These are phyloP conservation scores for Plasmodium falciparum DNA, from an alignment of 169 alveolate genomes.

Conservation along the genomic window DNA sequence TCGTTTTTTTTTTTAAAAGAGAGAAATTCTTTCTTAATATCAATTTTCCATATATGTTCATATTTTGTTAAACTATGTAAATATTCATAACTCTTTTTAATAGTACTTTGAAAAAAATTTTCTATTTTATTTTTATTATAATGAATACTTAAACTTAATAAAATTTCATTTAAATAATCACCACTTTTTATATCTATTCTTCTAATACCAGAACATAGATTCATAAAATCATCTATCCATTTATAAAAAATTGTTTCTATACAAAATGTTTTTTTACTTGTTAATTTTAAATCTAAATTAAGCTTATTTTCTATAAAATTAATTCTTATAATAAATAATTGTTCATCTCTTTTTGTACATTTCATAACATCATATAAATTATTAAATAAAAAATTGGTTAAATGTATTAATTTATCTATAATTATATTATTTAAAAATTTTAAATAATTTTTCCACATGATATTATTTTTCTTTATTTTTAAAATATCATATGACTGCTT, in stretches of 20 bases:
- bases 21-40: conserved; percentile 40
- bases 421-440: conserved; percentile 90
- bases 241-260: conserved; percentile 49
- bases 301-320: conserved; percentile 34
- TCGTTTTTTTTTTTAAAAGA: conserved; percentile 52
- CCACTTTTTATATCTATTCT: conserved; percentile 71
- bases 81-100: conserved; percentile 38
- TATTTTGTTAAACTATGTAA: conserved; percentile 36
- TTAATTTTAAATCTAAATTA: conserved; percentile 52
- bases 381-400: conserved; percentile 26
- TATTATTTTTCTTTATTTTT: conserved; percentile 88
- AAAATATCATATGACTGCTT: conserved; percentile 91
- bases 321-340: conserved; percentile 39
- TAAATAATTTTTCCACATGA: conserved; percentile 91
- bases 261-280: conserved; percentile 34
- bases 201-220: conserved; percentile 54
- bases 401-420: conserved; percentile 81
- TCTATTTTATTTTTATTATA: conserved; percentile 34
- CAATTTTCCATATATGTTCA: conserved; percentile 52
- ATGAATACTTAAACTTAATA: conserved; percentile 50
- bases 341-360: conserved; percentile 32
- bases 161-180: conserved; percentile 57
- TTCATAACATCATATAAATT: conserved; percentile 39
- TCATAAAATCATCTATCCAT: conserved; percentile 66
- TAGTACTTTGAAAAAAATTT: conserved; percentile 33